Conservation (phyloP, 2,329 filamentous ascomycete species). For the Pestalotiopsis sp. region DNA sequence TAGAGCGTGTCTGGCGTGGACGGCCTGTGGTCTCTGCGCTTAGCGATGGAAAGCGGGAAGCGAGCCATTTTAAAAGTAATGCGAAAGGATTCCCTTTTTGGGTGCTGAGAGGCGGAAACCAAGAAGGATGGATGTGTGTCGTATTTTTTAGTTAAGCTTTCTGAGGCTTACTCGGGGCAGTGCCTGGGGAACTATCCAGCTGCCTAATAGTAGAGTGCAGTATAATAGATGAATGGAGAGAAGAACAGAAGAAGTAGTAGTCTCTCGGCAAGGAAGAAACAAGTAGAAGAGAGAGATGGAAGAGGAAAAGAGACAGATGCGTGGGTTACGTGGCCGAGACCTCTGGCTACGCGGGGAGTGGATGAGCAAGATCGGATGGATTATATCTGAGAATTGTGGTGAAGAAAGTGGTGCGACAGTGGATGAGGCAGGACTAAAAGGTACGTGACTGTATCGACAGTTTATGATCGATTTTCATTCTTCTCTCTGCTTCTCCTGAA, state of each 20-base stretch:
- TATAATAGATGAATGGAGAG: neutral
- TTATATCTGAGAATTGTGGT: neutral
- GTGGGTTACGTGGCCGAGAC: neutral
- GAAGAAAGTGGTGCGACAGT: conserved; percentile 5
- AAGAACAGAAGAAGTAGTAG: neutral
- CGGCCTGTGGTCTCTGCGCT: conserved; percentile 7
- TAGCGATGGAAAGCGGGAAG: conserved; percentile 8
- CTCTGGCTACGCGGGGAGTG: neutral
- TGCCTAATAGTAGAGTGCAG: neutral
- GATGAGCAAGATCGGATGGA: neutral
- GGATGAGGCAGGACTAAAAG: conserved; percentile 1
- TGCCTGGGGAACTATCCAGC: neutral
- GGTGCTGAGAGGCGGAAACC: neutral
- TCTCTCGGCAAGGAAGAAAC: neutral
- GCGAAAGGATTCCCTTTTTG: neutral
- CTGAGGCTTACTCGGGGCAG: conserved; percentile 8
- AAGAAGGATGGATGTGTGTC: neutral
- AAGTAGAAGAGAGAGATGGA: neutral
- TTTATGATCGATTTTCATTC: neutral
- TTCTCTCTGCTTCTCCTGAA: neutral
- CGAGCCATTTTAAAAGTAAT: conserved; percentile 6
- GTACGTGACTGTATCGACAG: neutral
- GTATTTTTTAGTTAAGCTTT: conserved; percentile 1
- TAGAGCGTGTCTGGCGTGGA: conserved; percentile 1
- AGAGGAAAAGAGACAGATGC: neutral